Evolutionary conservation across 1,284 basidiomycete species (phyloP).

Genomic region (Ganoderma meredithae): DNA sequence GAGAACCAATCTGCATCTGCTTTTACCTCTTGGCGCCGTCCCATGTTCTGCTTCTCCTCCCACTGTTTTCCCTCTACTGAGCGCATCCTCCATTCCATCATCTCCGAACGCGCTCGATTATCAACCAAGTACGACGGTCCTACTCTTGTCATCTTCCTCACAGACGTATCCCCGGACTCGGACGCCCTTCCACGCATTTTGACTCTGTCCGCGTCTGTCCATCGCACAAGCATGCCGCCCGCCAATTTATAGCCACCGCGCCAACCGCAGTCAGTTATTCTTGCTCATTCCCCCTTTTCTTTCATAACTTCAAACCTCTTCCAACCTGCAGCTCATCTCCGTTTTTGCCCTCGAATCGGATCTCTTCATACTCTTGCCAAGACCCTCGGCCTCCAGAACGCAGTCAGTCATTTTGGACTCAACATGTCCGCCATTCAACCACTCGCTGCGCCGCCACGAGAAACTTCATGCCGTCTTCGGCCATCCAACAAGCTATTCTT

Average conservation of each 20-base stretch:
- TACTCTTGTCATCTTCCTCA: background rate
- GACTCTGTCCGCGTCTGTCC: background rate
- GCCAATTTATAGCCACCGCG: background rate
- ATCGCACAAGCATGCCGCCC: background rate
- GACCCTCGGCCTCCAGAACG: background rate
- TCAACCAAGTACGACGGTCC: background rate
- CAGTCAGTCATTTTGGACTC: background rate
- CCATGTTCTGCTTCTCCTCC: background rate
- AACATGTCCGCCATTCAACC: background rate
- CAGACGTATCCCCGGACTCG: background rate
- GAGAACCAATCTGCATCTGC: background rate
- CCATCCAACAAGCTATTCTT: slow-evolving; percentile 17
- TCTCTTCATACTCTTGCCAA: background rate
- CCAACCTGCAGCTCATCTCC: background rate
- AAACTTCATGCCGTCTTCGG: background rate
- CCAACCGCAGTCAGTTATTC: slow-evolving; percentile 8
- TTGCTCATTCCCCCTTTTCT: background rate
- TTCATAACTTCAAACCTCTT: background rate
- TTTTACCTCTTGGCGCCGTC: background rate
- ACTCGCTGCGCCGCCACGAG: background rate
- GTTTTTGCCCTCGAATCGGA: slow-evolving; percentile 6
- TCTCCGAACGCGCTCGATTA: background rate
- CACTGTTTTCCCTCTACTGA: background rate
- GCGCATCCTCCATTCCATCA: background rate
- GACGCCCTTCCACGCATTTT: background rate